phyloP scores from a whole-genome alignment of 495 filamentous ascomycete species.

The Tuber magnatum region DNA sequence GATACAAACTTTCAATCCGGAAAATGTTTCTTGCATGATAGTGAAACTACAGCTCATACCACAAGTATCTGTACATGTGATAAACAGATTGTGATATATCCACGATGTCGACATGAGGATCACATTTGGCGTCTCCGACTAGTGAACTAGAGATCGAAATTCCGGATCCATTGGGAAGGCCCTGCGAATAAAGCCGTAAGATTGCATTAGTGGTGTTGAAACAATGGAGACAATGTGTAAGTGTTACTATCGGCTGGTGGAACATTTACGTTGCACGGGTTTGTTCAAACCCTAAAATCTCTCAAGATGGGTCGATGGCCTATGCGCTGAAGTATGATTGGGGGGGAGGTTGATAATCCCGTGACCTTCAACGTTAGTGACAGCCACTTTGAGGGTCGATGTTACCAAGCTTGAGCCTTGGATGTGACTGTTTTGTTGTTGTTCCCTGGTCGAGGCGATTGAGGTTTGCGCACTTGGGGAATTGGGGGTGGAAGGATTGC shows the following conservation, averaged over 20 bases:
- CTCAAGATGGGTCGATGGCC: neutral
- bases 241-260: neutral
- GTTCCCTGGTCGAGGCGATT: neutral
- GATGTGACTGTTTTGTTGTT: slow-evolving; percentile 2
- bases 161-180: neutral
- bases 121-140: neutral
- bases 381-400: neutral
- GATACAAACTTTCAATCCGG: neutral
- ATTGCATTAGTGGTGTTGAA: neutral
- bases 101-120: neutral
- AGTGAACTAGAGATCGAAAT: neutral
- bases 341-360: neutral
- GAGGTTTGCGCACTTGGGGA: neutral
- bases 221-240: slow-evolving; percentile 1
- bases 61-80: neutral
- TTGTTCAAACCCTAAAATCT: neutral
- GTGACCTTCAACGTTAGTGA: neutral
- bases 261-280: neutral
- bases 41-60: slow-evolving; percentile 4
- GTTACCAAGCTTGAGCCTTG: neutral
- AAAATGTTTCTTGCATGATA: neutral
- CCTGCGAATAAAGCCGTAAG: neutral
- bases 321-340: neutral
- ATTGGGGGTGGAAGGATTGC: neutral
- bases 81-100: slow-evolving; percentile 5